Evolutionary conservation across 306 rosid species (phyloP), one percentile per base, ranked within the genome.

Genomic region (Cicer cuneatum): DNA sequence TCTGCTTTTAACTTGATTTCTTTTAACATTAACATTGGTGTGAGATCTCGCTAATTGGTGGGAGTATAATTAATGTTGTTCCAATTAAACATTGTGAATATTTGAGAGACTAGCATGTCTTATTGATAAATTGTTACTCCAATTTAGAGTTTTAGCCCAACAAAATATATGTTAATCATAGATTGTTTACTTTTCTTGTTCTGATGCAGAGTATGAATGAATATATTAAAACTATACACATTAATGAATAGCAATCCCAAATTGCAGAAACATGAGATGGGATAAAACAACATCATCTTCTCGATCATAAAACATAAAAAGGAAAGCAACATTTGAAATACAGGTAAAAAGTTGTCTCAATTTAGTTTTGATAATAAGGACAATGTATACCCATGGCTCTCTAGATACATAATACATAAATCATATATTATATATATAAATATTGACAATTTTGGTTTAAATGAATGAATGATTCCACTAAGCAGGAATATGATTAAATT

Each of bases 401-500:
- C 69, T 64, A 10, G 68, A 38, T 64, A 66, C 0, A 33, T 12
- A 29, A 29, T 58, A 29, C 5, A 57, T 57, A 57, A 5, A 57
- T 53, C 4, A 45, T 45, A 45, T 9, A 45, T 45, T 11, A 2
- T 29, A 14, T 15, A 51, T 48, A n/a, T 0, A 14, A n/a, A 49
- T 14, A 56, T 56, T 19, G 6, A 57, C 15, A 21, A 11, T 57
- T 24, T 56, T 6, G 13, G 63, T 24, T 24, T 12, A 2, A 57
- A 8, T 29, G 9, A 8, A 33, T 10, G n/a, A 16, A 72, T 52
- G 5, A 47, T 8, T 59, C 10, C 10, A 49, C 19, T 77, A 74
- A 11, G 46, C 77, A 38, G 53, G 66, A 66, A 73, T 21, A 2
- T 10, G 8, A 61, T 84, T 84, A 80, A 84, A 84, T 43, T 68